A percentile compares a stretch with the other conserved stretches of the same genome.
Conservation (phyloP, 768 basidiomycete genomes). For the Boletus patriciae region DNA sequence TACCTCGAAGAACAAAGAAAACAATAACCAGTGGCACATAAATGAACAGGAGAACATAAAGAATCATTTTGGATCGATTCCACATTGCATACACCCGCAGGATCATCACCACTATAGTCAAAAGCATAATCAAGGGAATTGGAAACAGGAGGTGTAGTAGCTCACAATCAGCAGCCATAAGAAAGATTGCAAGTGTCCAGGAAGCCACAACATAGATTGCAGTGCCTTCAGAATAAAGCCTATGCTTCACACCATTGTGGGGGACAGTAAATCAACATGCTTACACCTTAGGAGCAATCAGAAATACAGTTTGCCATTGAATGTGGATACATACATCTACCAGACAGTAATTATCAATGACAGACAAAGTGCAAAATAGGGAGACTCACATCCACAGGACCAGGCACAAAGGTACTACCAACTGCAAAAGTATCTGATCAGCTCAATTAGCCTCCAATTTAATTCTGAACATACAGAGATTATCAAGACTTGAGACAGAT, state of each 20-base stretch:
- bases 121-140: too few species aligned
- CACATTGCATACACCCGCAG: too few species aligned
- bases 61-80: too few species aligned
- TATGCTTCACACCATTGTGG: background rate
- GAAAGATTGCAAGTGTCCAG: too few species aligned
- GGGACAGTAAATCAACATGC: background rate
- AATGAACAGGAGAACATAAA: too few species aligned
- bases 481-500: background rate
- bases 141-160: too few species aligned
- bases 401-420: background rate
- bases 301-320: background rate
- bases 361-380: background rate
- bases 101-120: too few species aligned
- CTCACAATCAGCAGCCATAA: too few species aligned
- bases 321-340: background rate
- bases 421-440: background rate
- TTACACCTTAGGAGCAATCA: background rate
- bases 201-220: background rate
- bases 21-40: too few species aligned
- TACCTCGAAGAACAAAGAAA: too few species aligned
- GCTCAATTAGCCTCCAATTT: background rate
- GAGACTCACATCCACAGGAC: background rate
- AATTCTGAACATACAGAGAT: background rate
- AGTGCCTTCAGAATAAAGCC: background rate
- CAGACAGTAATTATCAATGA: background rate